These are phyloP conservation scores for Nothomitra cinnamomea DNA, from an alignment of 2,329 filamentous ascomycete genomes.

Conservation along the genomic window DNA sequence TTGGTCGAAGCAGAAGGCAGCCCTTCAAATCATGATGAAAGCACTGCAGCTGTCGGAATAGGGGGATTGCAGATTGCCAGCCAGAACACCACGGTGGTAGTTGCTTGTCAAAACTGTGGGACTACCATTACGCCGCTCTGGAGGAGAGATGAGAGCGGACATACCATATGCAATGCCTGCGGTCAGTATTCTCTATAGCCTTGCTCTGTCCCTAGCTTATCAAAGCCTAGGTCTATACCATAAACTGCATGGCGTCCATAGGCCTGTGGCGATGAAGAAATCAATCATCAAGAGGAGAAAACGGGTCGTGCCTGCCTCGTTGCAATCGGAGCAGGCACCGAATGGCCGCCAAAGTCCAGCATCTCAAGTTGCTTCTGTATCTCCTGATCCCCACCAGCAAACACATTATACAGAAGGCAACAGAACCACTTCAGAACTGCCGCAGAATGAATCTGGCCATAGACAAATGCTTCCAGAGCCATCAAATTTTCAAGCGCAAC, in stretches of 20 bases:
- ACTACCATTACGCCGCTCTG: constrained; percentile 94
- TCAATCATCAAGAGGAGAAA: constrained; percentile 91
- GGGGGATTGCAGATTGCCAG: neutral
- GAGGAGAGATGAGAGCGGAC: constrained; percentile 83
- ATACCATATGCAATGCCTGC: constrained; percentile 97
- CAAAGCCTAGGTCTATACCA: constrained; percentile 64
- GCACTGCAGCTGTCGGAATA: neutral
- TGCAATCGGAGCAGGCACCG: constrained; percentile 22
- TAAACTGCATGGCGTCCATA: constrained; percentile 84
- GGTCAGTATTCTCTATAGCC: constrained; percentile 41
- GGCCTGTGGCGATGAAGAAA: constrained; percentile 98
- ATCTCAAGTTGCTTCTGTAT: constrained; percentile 25
- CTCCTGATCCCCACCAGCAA: constrained; percentile 20
- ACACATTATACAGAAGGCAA: constrained; percentile 7
- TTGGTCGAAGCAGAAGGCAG: constrained; percentile 6
- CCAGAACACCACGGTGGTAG: constrained; percentile 37
- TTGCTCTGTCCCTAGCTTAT: neutral
- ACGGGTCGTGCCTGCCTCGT: constrained; percentile 68
- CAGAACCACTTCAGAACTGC: neutral
- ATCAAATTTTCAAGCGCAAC: constrained; percentile 5
- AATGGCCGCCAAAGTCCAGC: constrained; percentile 21
- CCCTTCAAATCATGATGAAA: constrained; percentile 6
- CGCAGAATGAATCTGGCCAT: neutral
- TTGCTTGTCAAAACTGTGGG: constrained; percentile 91
- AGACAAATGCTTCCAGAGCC: constrained; percentile 2